Evolutionary conservation across 169 alveolate genomes (phyloP), one percentile per base, ranked within the genome.

Genomic region (Eimeria praecox): DNA sequence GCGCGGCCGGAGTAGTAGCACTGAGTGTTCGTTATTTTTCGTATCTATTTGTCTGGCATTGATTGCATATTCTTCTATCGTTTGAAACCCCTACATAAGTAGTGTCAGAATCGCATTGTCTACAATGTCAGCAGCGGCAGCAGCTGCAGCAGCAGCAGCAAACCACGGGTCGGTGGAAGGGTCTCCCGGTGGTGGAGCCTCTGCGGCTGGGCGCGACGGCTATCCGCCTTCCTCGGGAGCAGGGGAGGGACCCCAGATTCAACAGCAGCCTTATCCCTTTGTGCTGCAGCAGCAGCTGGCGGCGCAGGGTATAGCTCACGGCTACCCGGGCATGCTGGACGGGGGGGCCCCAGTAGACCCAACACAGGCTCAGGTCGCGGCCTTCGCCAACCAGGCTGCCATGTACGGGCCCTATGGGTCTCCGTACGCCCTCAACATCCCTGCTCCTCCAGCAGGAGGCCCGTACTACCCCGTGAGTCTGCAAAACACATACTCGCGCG

Each of bases 341-440:
- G 91, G 75, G 71, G 92, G 92, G 90, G 85, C 69, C 46, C 92
- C 82, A 6, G 82, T 78, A 18, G 95, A 92, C 73, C 92, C 95
- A 20, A 80, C 92, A 1, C 92, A 85, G 56, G 92, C 88, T 52
- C 95, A 92, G 75, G 62, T 80, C 9, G 95, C 95, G 16, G 95
- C 95, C 71, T 54, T 92, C 71, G 83, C 75, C 52, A 85, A 92
- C 85, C 95, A 92, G 44, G 77, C 87, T 6, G 95, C 92, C 27
- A 77, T 92, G 92, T 92, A 92, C 42, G 85, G 85, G 22, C 86
- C 86, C 18, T 80, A 75, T 66, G 95, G 95, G 49, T 46, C 86
- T 73, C 95, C 95, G 4, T 92, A 92, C 30, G 89, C 95, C 33
- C 95, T 90, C 77, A 49, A 71, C 66, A 83, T 83, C 6, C 73